Evolutionary conservation across 306 rosid species (phyloP).

Genomic region (Casuarina cunninghamiana): DNA sequence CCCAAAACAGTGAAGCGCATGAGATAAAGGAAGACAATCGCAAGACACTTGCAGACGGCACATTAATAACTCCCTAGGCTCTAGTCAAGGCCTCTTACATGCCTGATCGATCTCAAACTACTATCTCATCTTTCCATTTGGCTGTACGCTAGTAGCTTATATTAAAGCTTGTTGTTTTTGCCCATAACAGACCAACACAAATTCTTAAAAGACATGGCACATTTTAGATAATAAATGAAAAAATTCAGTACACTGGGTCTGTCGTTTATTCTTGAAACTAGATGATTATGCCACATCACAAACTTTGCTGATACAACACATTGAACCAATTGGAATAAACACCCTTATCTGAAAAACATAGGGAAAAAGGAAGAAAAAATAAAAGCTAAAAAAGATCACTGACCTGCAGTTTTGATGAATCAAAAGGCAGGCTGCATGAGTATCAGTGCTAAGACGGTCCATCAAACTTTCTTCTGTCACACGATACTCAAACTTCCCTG

Average conservation of each 20-base stretch:
- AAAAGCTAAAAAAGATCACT: neutral
- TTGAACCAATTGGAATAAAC: neutral
- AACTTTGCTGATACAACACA: neutral
- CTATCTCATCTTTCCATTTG: neutral
- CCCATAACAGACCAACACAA: neutral
- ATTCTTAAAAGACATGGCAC: neutral
- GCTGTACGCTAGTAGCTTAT: neutral
- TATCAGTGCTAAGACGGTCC: slow-evolving; percentile 73
- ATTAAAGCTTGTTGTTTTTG: neutral
- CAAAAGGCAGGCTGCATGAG: slow-evolving; percentile 53
- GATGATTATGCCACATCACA: slow-evolving; percentile 4
- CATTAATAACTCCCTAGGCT: neutral
- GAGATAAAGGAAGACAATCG: too few species aligned
- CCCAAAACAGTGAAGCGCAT: neutral
- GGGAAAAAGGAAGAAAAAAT: too few species aligned
- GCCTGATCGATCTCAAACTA: neutral
- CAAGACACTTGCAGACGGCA: neutral
- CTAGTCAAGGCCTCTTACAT: neutral
- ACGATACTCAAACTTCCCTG: slow-evolving; percentile 64
- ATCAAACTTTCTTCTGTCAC: slow-evolving; percentile 81
- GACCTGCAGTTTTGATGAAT: slow-evolving; percentile 70
- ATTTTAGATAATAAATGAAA: neutral
- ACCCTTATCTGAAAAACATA: slow-evolving; percentile 36
- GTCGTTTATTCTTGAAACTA: neutral
- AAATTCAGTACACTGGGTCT: neutral